phyloP scores from a whole-genome alignment of 768 basidiomycete genomes.

The Collybiopsis confluens region DNA sequence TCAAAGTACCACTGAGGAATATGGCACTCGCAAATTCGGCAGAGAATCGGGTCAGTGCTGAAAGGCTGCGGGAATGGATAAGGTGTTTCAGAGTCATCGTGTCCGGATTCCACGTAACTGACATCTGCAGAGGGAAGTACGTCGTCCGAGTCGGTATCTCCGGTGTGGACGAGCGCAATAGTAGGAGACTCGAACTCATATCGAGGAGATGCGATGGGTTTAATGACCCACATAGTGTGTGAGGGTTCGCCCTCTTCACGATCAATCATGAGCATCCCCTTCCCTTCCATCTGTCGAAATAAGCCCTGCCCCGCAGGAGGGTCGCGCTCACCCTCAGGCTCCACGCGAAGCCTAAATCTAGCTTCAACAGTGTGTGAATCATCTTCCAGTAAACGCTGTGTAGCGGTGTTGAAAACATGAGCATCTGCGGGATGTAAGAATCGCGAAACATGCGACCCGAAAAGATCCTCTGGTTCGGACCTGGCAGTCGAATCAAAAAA shows the following conservation, averaged over 20 bases:
- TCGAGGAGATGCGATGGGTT: slow-evolving; percentile 70
- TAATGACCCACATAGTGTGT: slow-evolving; percentile 98
- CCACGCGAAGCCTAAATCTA: slow-evolving; percentile 79
- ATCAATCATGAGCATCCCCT: slow-evolving; percentile 98
- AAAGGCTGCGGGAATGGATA: slow-evolving; percentile 79
- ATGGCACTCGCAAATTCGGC: slow-evolving; percentile 95
- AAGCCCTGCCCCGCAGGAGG: slow-evolving; percentile 44
- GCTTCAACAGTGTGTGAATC: slow-evolving; percentile 94
- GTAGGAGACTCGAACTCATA: slow-evolving; percentile 64
- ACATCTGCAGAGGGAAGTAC: slow-evolving; percentile 37
- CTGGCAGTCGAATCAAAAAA: slow-evolving; percentile 36
- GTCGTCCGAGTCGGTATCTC: slow-evolving; percentile 37
- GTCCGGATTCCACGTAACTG: slow-evolving; percentile 28
- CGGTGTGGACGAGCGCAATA: slow-evolving; percentile 49
- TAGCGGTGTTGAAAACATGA: slow-evolving; percentile 83
- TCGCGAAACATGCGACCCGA: slow-evolving; percentile 77
- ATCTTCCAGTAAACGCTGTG: slow-evolving; percentile 78
- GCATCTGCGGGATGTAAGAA: slow-evolving; percentile 78
- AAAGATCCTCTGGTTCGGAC: slow-evolving; percentile 73
- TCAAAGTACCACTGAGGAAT: slow-evolving; percentile 99
- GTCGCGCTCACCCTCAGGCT: slow-evolving; percentile 57
- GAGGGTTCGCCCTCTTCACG: slow-evolving; percentile 82
- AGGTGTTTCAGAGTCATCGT: slow-evolving; percentile 51
- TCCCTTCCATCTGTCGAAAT: slow-evolving; percentile 91
- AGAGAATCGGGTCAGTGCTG: slow-evolving; percentile 79